Conservation (phyloP, 176 grass and related monocot species). For the Tillandsia fasciculata region DNA sequence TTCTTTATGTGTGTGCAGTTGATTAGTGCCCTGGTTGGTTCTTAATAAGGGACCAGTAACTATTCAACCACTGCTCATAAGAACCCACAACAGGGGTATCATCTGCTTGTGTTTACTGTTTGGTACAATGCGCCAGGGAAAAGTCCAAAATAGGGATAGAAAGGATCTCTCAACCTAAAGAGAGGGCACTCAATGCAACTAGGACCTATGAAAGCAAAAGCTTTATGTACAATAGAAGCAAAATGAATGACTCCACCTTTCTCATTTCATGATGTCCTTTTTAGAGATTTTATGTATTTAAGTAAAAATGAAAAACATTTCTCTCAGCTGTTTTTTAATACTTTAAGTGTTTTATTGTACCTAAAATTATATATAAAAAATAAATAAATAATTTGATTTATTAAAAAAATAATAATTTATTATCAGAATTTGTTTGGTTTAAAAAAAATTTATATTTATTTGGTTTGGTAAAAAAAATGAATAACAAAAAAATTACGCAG, state of each 20-base stretch:
- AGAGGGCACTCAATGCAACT: slow-evolving; percentile 15
- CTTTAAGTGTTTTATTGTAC: too few species aligned
- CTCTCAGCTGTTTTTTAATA: too few species aligned
- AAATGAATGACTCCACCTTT: slow-evolving; percentile 22
- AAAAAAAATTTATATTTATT: too few species aligned
- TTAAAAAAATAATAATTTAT: too few species aligned
- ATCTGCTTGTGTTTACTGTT: neutral
- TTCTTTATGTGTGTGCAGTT: neutral
- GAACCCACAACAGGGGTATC: neutral
- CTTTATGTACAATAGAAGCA: slow-evolving; percentile 32
- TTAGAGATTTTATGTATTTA: slow-evolving; percentile 30
- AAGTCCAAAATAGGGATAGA: neutral
- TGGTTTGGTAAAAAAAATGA: too few species aligned
- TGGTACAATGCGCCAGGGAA: neutral
- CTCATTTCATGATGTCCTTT: slow-evolving; percentile 21
- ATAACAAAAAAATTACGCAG: too few species aligned
- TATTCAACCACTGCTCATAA: too few species aligned
- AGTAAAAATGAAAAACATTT: neutral
- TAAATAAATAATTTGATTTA: too few species aligned
- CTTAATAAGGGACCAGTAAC: too few species aligned
- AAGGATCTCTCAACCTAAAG: neutral
- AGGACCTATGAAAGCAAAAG: slow-evolving; percentile 21
- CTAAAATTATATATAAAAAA: too few species aligned
- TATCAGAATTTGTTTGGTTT: too few species aligned
- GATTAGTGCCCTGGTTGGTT: neutral